These are phyloP conservation scores for Lactifluus piperatus DNA, from an alignment of 768 basidiomycete species.

Conservation along the genomic window DNA sequence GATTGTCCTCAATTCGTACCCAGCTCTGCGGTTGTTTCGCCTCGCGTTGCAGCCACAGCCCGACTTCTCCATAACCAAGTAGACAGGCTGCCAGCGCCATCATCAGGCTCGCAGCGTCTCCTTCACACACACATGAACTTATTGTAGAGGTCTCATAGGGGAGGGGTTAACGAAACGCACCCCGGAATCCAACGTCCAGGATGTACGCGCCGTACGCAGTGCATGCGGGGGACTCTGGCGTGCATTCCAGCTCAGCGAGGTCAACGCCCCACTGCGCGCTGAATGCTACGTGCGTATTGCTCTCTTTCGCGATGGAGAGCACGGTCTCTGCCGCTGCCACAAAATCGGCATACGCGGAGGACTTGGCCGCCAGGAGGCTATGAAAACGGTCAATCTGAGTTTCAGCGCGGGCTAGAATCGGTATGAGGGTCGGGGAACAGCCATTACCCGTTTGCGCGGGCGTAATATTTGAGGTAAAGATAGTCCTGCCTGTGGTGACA, in stretches of 20 bases:
- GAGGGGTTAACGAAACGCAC: constrained; percentile 26
- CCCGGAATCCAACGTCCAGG: constrained; percentile 67
- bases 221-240: constrained; percentile 60
- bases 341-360: constrained; percentile 54
- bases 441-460: constrained; percentile 65
- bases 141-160: no score
- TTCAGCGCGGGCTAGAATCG: not conserved
- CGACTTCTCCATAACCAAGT: constrained; percentile 89
- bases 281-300: constrained; percentile 59
- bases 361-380: constrained; percentile 75
- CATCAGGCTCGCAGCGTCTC: constrained; percentile 56
- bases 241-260: constrained; percentile 46
- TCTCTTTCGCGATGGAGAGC: constrained; percentile 56
- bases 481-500: constrained; percentile 60
- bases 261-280: constrained; percentile 66
- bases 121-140: not conserved
- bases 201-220: constrained; percentile 85
- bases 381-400: not conserved
- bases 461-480: constrained; percentile 74
- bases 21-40: constrained; percentile 38
- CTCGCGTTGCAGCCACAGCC: constrained; percentile 67
- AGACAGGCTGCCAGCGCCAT: constrained; percentile 82
- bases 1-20: constrained; percentile 57
- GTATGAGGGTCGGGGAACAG: not conserved
- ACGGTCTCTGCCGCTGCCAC: constrained; percentile 54